Percentiles rank a stretch among this genome's conserved stretches.
Evolutionary conservation across 2,329 filamentous ascomycete genomes (phyloP).

Genomic region (Ceratocystis diversiconidia): DNA sequence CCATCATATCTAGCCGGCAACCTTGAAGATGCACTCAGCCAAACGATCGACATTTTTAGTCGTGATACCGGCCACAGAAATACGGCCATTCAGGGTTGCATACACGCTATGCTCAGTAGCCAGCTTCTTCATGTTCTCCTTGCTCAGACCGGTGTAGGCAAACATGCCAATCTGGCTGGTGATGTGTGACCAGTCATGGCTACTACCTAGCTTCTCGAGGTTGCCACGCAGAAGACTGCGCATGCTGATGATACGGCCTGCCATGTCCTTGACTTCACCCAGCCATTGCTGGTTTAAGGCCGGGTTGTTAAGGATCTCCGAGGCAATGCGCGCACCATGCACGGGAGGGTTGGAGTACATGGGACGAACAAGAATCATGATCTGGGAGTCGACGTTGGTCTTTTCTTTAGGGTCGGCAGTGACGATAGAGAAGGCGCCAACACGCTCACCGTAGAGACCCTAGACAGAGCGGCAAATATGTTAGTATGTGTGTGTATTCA

Average conservation of each 20-base stretch:
- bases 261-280: constrained; percentile 94
- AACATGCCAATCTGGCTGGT: constrained; percentile 99
- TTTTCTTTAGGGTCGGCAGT: constrained; percentile 76
- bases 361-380: constrained; percentile 95
- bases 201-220: constrained; percentile 85
- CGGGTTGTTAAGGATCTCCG: constrained; percentile 77
- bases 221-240: constrained; percentile 85
- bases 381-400: constrained; percentile 88
- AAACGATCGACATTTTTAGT: constrained; percentile 64
- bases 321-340: constrained; percentile 87
- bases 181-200: constrained; percentile 98
- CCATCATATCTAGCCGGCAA: constrained; percentile 45
- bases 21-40: constrained; percentile 71
- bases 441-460: constrained; percentile 97
- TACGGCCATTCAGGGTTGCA: constrained; percentile 82
- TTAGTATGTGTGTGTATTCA: not conserved
- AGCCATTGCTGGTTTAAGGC: constrained; percentile 88
- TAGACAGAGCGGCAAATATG: constrained; percentile 24
- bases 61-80: constrained; percentile 76
- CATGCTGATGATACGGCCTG: constrained; percentile 98
- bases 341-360: constrained; percentile 97
- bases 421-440: constrained; percentile 90
- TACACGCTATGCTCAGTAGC: constrained; percentile 97
- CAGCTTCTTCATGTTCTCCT: constrained; percentile 81
- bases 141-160: constrained; percentile 83